Conservation (phyloP, 2,329 filamentous ascomycete species). For the Monilinia fructigena region DNA sequence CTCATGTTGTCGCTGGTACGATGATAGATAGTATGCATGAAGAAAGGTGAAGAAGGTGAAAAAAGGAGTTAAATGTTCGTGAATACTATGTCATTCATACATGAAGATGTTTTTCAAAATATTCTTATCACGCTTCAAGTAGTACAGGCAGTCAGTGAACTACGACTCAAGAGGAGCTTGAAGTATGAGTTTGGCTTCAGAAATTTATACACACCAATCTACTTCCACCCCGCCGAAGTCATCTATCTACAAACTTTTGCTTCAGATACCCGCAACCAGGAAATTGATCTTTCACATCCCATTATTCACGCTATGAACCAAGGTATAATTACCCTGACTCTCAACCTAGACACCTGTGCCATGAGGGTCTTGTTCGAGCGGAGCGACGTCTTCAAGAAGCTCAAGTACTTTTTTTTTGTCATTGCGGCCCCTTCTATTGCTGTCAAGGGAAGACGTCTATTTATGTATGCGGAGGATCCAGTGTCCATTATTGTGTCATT, state of each 20-base stretch:
- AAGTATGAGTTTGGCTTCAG: not conserved
- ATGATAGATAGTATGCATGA: too few species aligned
- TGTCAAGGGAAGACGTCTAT: not conserved
- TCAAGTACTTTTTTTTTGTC: not conserved
- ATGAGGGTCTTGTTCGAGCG: not conserved
- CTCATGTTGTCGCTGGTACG: too few species aligned
- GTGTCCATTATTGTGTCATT: not conserved
- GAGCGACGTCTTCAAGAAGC: not conserved
- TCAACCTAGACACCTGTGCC: not conserved
- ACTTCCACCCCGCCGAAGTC: not conserved
- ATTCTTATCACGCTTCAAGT: too few species aligned
- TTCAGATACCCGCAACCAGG: not conserved
- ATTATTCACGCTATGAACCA: not conserved
- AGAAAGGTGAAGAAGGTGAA: too few species aligned
- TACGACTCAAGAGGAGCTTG: not conserved
- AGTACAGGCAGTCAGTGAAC: too few species aligned
- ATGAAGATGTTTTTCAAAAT: too few species aligned
- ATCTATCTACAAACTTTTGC: not conserved
- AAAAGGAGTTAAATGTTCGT: too few species aligned
- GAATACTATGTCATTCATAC: too few species aligned
- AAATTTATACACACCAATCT: not conserved
- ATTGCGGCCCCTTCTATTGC: not conserved
- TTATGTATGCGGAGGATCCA: not conserved
- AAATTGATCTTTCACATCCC: not conserved
- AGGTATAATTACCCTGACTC: not conserved